Evolutionary conservation across 208 protist species (phyloP), one percentile per base, ranked within the genome.

Genomic region (Trichomonas gallinae): DNA sequence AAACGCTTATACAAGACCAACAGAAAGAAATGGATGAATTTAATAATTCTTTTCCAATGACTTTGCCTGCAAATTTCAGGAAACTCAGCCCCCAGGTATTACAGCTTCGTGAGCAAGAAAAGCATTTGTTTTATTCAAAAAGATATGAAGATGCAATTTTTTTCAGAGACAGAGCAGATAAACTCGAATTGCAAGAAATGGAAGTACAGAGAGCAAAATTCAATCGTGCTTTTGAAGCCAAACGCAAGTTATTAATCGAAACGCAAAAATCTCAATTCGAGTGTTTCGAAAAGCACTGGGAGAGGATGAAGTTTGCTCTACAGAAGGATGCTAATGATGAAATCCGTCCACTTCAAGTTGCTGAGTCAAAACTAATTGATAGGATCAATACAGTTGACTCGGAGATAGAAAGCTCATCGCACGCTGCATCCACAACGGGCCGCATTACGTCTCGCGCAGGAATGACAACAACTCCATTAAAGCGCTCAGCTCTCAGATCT

Each of bases 111-210:
- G 87, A 93, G 38, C 87, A 93, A 38, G 87, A 93, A 58, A 48
- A 51, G 17, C 87, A 93, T 93, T 26, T 93, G 6, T 42, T 93
- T 13, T 44, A 48, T 58, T 93, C 87, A 48, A 93, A 93, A 51
- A 48, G 87, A 48, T 93, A 93, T 51, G 87, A 93, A 51, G 87
- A 93, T 38, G 87, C 87, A 17, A 93, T 93, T 17, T 44, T 44
- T 34, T 93, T 51, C 34, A 8, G 87, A 34, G 87, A 93, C 10
- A 8, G 87, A 38, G 87, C 87, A 21, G 87, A 93, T 38, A 51
- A 48, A n/a, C 31, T 93, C 21, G 87, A 93, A 93, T 8, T 26
- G 2, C 17, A 93, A 93, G 87, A 93, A 51, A 42, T 93, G 42
- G 87, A 93, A 42, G 40, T 48, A 38, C 87, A 93, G 15, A 48